Conservation (phyloP, 768 basidiomycete genomes). For the Roridomyces roridus region DNA sequence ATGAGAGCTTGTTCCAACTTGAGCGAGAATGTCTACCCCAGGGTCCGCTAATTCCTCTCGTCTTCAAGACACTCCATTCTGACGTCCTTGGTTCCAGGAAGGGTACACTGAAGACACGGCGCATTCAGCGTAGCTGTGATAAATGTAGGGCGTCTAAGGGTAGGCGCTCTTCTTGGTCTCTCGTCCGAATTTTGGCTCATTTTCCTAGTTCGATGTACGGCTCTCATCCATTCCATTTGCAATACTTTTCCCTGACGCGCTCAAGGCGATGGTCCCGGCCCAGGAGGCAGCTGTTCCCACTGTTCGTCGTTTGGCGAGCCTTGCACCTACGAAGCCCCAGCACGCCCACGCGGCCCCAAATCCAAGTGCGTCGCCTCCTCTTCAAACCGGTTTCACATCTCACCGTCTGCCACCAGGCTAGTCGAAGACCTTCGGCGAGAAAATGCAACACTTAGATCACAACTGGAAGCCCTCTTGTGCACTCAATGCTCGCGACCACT, state of each 20-base stretch:
- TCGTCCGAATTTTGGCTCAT: no score
- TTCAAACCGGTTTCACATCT: neutral
- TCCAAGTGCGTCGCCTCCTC: neutral
- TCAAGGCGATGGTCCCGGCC: slow-evolving; percentile 9
- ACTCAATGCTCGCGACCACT: slow-evolving; percentile 14
- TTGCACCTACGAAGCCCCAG: slow-evolving; percentile 7
- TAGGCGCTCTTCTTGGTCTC: no score
- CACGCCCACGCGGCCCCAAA: slow-evolving; percentile 9
- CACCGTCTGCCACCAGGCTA: neutral
- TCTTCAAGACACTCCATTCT: no score
- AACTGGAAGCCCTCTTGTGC: slow-evolving; percentile 14
- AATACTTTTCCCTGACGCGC: neutral
- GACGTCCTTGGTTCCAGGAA: no score
- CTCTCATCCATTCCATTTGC: no score
- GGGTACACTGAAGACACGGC: no score
- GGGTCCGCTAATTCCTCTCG: no score
- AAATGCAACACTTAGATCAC: slow-evolving; percentile 1
- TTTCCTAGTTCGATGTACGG: no score
- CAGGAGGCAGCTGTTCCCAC: slow-evolving; percentile 2
- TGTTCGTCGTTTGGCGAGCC: neutral
- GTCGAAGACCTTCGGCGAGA: slow-evolving; percentile 14
- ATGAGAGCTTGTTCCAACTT: no score
- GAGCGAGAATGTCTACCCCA: no score
- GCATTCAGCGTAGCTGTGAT: no score
- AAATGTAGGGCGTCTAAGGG: no score